A percentile compares a stretch with the other conserved stretches of the same genome.
phyloP scores from a whole-genome alignment of 73 alveolate species.

The Uronychia setigera region DNA sequence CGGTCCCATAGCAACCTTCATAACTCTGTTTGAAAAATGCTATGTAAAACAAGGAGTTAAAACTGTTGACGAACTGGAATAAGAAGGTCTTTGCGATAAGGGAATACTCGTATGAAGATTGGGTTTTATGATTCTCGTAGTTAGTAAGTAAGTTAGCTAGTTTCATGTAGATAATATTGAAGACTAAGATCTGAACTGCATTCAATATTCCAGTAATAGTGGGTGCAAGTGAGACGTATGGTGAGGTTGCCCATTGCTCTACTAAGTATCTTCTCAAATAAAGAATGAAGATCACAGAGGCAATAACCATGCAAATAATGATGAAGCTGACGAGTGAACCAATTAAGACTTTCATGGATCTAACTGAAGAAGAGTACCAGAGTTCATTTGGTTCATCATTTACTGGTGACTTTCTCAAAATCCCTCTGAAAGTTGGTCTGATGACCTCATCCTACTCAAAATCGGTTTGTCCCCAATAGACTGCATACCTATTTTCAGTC shows the following conservation, averaged over 20 bases:
- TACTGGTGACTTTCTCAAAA: slow-evolving; percentile 40
- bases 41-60: slow-evolving; percentile 68
- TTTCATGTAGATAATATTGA: slow-evolving; percentile 45
- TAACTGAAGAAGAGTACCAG: slow-evolving; percentile 20
- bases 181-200: slow-evolving; percentile 56
- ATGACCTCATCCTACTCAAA: slow-evolving; percentile 67
- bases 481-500: slow-evolving; percentile 42
- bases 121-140: slow-evolving; percentile 68
- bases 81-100: slow-evolving; percentile 55
- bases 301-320: slow-evolving; percentile 55
- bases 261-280: slow-evolving; percentile 35
- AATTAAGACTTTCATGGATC: slow-evolving; percentile 31
- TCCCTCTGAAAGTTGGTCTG: slow-evolving; percentile 58
- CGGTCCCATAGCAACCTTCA: slow-evolving; percentile 42
- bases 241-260: background rate
- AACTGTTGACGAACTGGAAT: slow-evolving; percentile 67
- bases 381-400: slow-evolving; percentile 55
- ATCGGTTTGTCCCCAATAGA: slow-evolving; percentile 70
- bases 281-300: slow-evolving; percentile 42
- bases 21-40: slow-evolving; percentile 50
- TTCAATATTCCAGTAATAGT: slow-evolving; percentile 47
- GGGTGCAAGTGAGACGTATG: slow-evolving; percentile 20
- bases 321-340: slow-evolving; percentile 41
- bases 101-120: slow-evolving; percentile 55
- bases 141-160: slow-evolving; percentile 36